Base-by-base conservation (phyloP, 192 early-diverging fungal species). In the Chytriomyces sp. region DNA sequence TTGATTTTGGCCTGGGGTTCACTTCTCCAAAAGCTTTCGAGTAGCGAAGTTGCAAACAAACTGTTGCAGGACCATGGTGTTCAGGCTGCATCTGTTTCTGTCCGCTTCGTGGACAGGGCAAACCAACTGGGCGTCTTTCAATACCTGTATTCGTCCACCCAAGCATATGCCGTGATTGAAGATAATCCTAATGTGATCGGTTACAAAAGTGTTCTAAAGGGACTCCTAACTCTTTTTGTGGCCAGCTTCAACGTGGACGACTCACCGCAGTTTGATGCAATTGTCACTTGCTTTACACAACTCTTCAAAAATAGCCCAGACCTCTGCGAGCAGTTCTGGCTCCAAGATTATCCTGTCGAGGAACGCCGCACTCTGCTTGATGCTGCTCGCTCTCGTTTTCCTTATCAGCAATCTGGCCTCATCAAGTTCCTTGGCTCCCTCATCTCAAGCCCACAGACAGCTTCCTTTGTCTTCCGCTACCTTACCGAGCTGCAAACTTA, bases 121-220 rank as follows among this genome's bases (percentile, higher is more conserved):
- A 56, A 66, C 26, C 5, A 44, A 6, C 25, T 75, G 5, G 52
- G 36, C 5, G 74, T 62, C 4, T 67, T 69, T 55, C 39, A 57
- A 57, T 59, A 39, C 65, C 22, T 69, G 4, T 26, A 33, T 19
- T 6, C 8, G n/a, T 59, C 40, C 31, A 44, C 62, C 14, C 39
- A 69, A 34, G 25, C 37, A 5, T 60, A 59, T 61, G 26, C 64
- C 17, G 30, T 49, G 14, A 61, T 38, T 0, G 38, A 44, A 6
- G 59, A 79, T 38, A 65, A 75, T 38, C 55, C 56, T 52, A 70
- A 72, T 14, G 69, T 68, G 4, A 19, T 78, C 7, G 74, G 59
- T 25, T 82, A 80, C 58, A 72, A 68, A 40, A 80, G 83, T 49
- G 63, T 84, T 28, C 39, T 82, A 33, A 84, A 84, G 61, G 81